A percentile compares a stretch with the other conserved stretches of the same genome.
These are phyloP conservation scores for Blastomyces percursus DNA, from an alignment of 2,329 filamentous ascomycete genomes.

Conservation along the genomic window DNA sequence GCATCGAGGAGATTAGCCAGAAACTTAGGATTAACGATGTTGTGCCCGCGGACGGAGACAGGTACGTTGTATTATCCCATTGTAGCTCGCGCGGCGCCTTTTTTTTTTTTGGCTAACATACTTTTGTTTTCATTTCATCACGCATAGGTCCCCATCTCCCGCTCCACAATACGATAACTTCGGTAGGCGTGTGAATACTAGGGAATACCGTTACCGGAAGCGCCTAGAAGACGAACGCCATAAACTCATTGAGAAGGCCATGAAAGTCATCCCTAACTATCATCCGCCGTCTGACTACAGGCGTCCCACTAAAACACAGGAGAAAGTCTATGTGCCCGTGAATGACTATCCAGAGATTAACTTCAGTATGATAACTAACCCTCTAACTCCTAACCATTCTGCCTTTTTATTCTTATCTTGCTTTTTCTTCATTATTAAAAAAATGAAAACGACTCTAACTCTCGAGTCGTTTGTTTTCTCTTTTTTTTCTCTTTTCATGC, in stretches of 20 bases:
- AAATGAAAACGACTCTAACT: conserved; percentile 12
- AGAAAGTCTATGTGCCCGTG: conserved; percentile 99
- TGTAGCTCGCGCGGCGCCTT: too few species aligned
- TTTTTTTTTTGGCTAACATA: too few species aligned
- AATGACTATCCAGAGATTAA: conserved; percentile 99
- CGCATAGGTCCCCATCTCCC: conserved; percentile 75
- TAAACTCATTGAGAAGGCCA: conserved; percentile 96
- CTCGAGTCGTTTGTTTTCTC: conserved; percentile 24
- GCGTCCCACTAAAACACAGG: conserved; percentile 97
- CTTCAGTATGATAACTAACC: conserved; percentile 99
- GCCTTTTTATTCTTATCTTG: conserved; percentile 19
- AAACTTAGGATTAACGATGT: conserved; percentile 99
- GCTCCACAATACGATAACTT: conserved; percentile 98
- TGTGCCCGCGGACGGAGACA: conserved; percentile 88
- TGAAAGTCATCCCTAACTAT: conserved; percentile 99
- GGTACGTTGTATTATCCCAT: conserved; percentile 46
- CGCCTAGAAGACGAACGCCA: conserved; percentile 96
- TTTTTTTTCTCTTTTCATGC: conserved; percentile 21
- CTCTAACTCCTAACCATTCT: conserved; percentile 63
- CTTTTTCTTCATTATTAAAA: too few species aligned
- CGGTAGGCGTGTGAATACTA: conserved; percentile 96
- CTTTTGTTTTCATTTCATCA: conserved; percentile 10
- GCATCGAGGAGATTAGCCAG: conserved; percentile 98
- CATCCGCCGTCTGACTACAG: conserved; percentile 97
- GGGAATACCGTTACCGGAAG: conserved; percentile 97